Evolutionary conservation across 2,329 filamentous ascomycete genomes (phyloP).

Genomic region (Monilinia vaccinii-corymbosi): DNA sequence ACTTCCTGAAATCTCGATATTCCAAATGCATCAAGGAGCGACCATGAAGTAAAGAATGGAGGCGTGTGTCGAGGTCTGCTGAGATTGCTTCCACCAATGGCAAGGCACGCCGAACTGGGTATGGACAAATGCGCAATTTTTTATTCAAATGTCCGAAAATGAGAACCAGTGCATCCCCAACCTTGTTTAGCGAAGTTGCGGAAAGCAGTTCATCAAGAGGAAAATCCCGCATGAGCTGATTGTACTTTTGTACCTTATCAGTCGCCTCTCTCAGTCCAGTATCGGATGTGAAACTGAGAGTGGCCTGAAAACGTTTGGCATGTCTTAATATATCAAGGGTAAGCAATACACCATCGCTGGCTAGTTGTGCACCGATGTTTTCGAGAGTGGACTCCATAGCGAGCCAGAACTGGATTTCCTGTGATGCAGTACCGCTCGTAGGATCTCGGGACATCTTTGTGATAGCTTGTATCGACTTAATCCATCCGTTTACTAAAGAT

Average conservation of each 20-base stretch:
- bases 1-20: conserved; percentile 77
- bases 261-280: conserved; percentile 93
- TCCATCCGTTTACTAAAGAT: conserved; percentile 92
- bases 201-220: conserved; percentile 91
- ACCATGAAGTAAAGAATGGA: conserved; percentile 79
- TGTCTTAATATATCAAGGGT: conserved; percentile 94
- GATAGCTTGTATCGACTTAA: conserved; percentile 94
- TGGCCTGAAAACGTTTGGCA: conserved; percentile 95
- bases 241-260: conserved; percentile 96
- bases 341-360: conserved; percentile 78
- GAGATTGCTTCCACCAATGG: conserved; percentile 97
- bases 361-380: conserved; percentile 80
- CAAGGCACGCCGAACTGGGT: conserved; percentile 83
- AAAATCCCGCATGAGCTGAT: conserved; percentile 97
- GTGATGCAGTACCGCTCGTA: conserved; percentile 67
- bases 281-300: conserved; percentile 91
- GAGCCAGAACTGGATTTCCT: conserved; percentile 99
- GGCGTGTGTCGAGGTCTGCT: conserved; percentile 75
- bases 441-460: conserved; percentile 90
- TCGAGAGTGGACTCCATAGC: conserved; percentile 93
- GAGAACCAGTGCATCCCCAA: conserved; percentile 77
- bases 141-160: conserved; percentile 96
- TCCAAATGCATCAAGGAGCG: conserved; percentile 85
- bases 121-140: conserved; percentile 92
- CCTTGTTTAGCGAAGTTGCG: conserved; percentile 78